These are phyloP conservation scores for Neurospora sp. DNA, from an alignment of 495 filamentous ascomycete species.

Conservation along the genomic window DNA sequence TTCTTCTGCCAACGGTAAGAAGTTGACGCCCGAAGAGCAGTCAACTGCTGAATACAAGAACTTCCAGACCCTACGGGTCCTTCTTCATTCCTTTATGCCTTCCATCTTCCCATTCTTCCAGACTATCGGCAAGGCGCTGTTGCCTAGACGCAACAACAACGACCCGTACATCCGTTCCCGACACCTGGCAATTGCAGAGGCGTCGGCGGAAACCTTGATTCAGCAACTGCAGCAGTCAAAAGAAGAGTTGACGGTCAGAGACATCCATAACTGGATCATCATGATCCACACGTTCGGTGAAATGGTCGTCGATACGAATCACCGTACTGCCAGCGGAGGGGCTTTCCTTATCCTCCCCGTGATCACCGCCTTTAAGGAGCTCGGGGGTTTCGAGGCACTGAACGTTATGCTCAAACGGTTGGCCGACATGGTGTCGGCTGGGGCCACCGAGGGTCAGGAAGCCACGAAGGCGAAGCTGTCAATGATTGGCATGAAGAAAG, in stretches of 20 bases:
- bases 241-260: constrained; percentile 22
- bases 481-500: constrained; percentile 61
- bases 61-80: constrained; percentile 59
- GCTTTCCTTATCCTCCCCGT: constrained; percentile 68
- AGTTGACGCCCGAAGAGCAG: constrained; percentile 26
- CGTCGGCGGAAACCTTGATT: constrained; percentile 62
- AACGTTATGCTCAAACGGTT: constrained; percentile 67
- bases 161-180: constrained; percentile 59
- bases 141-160: constrained; percentile 55
- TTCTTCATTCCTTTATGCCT: constrained; percentile 64
- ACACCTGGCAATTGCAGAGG: constrained; percentile 61
- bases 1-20: constrained; percentile 5
- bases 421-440: constrained; percentile 49
- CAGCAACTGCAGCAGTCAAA: constrained; percentile 42
- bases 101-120: constrained; percentile 71
- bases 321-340: constrained; percentile 46
- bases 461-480: constrained; percentile 29
- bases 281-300: constrained; percentile 68
- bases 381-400: constrained; percentile 62
- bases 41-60: constrained; percentile 56
- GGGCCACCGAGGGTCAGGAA: constrained; percentile 21
- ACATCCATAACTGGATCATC: constrained; percentile 70
- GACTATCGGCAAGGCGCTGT: constrained; percentile 64
- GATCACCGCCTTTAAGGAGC: constrained; percentile 74
- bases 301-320: constrained; percentile 56